A percentile compares a stretch with the other conserved stretches of the same genome.
phyloP scores from a whole-genome alignment of 2,329 filamentous ascomycete genomes.

The Dothistroma septosporum region DNA sequence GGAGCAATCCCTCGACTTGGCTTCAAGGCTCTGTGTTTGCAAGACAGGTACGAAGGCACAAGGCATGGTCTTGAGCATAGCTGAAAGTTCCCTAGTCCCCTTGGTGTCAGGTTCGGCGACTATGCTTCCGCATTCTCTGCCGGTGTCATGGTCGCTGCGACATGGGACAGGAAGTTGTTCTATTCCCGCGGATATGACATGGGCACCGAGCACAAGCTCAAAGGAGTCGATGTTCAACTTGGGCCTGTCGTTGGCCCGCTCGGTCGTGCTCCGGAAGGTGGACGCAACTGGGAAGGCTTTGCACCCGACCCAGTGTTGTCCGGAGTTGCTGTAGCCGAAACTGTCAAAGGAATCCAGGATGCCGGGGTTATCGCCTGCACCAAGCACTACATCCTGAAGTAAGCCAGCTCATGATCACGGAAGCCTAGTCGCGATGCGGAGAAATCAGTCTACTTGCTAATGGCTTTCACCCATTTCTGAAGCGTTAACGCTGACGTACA shows the following conservation, averaged over 20 bases:
- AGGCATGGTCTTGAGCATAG: too few relatives aligned
- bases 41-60: conserved; percentile 53
- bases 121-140: conserved; percentile 78
- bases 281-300: conserved; percentile 67
- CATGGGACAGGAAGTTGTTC: conserved; percentile 71
- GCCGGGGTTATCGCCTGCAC: conserved; percentile 78
- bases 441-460: conserved; percentile 63
- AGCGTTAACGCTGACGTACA: not conserved
- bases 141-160: conserved; percentile 75
- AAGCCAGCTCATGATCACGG: conserved; percentile 35
- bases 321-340: conserved; percentile 66
- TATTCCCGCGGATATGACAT: conserved; percentile 66
- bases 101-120: conserved; percentile 74
- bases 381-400: conserved; percentile 57
- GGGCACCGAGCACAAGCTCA: conserved; percentile 69
- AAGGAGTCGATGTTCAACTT: conserved; percentile 70
- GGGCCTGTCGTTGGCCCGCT: conserved; percentile 74
- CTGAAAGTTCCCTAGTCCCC: conserved; percentile 47
- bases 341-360: conserved; percentile 74
- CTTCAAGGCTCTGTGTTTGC: conserved; percentile 72
- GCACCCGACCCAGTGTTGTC: conserved; percentile 72
- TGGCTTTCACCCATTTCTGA: conserved; percentile 54
- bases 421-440: conserved; percentile 55
- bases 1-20: conserved; percentile 67
- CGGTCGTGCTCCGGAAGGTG: conserved; percentile 63